Base-by-base conservation (phyloP, 441 rosid species). In the Bruguiera hainesii region DNA sequence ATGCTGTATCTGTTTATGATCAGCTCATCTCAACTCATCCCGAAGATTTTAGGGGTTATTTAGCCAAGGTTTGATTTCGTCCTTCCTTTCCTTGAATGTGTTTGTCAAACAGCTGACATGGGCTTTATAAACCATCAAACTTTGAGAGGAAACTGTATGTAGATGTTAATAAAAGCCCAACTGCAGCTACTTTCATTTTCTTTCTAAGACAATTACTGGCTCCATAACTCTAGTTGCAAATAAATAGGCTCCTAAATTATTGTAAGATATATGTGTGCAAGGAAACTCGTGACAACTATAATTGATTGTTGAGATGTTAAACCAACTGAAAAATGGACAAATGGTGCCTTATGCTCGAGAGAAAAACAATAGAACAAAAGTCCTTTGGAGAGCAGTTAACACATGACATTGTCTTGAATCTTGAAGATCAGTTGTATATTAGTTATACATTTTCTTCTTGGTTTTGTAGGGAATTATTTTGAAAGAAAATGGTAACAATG, bases 11-110 rank as follows among this genome's bases (percentile, higher is more conserved):
- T 70, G 89, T 93, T 70, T 94, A 91, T 72, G 89, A 94, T 75
- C 82, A 77, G 76, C 86, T 94, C 61, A 89, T 91, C 80, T 76
- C 88, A 68, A 77, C 71, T 63, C 81, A 94, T 72, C 97, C 97
- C 11, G 83, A 84, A 64, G 98, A 94, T 74, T 91, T 94, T 72
- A 87, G 93, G 51, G 98, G 96, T 64, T 94, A 89, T 83, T 81
- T 94, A 56, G 97, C 98, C 15, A 91, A 91, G 98, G 97, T 91
- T 67, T 46, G 67, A 65, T 16, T 56, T 60, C 29, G 11, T 35
- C 52, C 64, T 30, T 25, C 57, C 30, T 29, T 9, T 26, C 58
- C 60, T 7, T 21, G 26, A 31, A 8, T 28, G 52, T 42, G 52
- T 7, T 15, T 16, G 4, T 68, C 37, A 13, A 39, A 48, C 7